Evolutionary conservation across 805 yeast species (phyloP).

Genomic region (Cyberlindnera nakhonratchasimensis): DNA sequence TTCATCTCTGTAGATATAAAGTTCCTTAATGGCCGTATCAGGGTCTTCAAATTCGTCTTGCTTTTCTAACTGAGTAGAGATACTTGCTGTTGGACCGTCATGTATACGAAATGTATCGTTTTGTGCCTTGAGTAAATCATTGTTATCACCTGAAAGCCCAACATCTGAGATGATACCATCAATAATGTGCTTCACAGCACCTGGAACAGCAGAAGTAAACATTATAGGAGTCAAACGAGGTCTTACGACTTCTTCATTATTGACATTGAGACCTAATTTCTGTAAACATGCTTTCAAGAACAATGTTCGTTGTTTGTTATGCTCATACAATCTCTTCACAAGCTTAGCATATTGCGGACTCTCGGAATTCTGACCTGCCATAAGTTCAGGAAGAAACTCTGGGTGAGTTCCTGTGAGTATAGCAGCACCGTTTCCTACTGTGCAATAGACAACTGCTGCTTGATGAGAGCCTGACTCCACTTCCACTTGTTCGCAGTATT

Average conservation of each 20-base stretch:
- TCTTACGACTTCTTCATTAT: slow-evolving; percentile 42
- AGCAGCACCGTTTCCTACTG: slow-evolving; percentile 71
- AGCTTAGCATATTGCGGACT: slow-evolving; percentile 33
- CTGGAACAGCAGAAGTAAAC: slow-evolving; percentile 41
- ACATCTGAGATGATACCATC: slow-evolving; percentile 29
- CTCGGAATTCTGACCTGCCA: slow-evolving; percentile 35
- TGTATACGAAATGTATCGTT: slow-evolving; percentile 55
- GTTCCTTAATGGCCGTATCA: slow-evolving; percentile 51
- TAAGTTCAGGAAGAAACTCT: slow-evolving; percentile 65
- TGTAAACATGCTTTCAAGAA: slow-evolving; percentile 57
- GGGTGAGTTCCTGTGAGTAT: slow-evolving; percentile 87
- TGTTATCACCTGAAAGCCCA: slow-evolving; percentile 35
- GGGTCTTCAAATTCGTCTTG: slow-evolving; percentile 48
- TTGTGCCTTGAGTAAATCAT: slow-evolving; percentile 45
- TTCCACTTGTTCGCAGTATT: slow-evolving; percentile 54
- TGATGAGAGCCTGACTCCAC: slow-evolving; percentile 38
- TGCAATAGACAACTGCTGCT: slow-evolving; percentile 73
- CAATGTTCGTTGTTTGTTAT: slow-evolving; percentile 46
- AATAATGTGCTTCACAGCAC: slow-evolving; percentile 32
- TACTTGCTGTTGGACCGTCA: slow-evolving; percentile 31
- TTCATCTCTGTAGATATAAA: slow-evolving; percentile 43
- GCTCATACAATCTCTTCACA: slow-evolving; percentile 37
- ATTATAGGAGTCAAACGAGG: slow-evolving; percentile 72
- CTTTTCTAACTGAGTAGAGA: slow-evolving; percentile 25
- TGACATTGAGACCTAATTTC: slow-evolving; percentile 69